Percentiles rank a stretch among this genome's conserved stretches.
Evolutionary conservation across 768 basidiomycete species (phyloP).

Genomic region (Leccinum variicolor): DNA sequence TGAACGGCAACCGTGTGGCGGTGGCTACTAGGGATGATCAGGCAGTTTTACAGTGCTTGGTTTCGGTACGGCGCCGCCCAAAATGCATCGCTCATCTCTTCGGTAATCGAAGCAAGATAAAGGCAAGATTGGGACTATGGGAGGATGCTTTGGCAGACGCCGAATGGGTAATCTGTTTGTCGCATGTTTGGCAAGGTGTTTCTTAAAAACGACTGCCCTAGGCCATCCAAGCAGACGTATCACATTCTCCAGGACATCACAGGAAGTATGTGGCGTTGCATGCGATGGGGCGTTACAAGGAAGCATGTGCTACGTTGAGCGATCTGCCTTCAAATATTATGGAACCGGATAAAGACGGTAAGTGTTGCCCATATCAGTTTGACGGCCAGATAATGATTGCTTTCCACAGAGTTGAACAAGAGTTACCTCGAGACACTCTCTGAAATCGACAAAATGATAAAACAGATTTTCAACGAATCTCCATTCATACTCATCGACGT

Average conservation of each 20-base stretch:
- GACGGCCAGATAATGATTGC: neutral
- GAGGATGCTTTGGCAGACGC: conserved; percentile 4
- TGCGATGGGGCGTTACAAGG: neutral
- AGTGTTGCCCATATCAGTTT: neutral
- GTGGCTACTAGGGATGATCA: too few relatives aligned
- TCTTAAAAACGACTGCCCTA: neutral
- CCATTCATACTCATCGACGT: conserved; percentile 14
- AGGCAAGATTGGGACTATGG: neutral
- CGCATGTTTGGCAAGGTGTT: neutral
- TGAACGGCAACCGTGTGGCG: neutral
- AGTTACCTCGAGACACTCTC: neutral
- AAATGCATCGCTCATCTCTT: conserved; percentile 5
- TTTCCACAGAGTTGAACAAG: neutral
- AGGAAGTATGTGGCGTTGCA: conserved; percentile 1
- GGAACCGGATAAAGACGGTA: neutral
- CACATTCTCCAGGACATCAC: neutral
- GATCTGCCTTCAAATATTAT: neutral
- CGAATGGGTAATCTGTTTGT: neutral
- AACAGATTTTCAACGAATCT: neutral
- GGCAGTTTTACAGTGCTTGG: neutral
- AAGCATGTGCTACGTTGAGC: neutral
- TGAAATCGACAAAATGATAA: neutral
- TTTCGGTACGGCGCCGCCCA: neutral
- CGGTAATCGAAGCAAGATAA: conserved; percentile 4
- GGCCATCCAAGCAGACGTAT: conserved; percentile 4